Evolutionary conservation across 2,329 filamentous ascomycete species (phyloP).

Genomic region (Botrytis paeoniae): DNA sequence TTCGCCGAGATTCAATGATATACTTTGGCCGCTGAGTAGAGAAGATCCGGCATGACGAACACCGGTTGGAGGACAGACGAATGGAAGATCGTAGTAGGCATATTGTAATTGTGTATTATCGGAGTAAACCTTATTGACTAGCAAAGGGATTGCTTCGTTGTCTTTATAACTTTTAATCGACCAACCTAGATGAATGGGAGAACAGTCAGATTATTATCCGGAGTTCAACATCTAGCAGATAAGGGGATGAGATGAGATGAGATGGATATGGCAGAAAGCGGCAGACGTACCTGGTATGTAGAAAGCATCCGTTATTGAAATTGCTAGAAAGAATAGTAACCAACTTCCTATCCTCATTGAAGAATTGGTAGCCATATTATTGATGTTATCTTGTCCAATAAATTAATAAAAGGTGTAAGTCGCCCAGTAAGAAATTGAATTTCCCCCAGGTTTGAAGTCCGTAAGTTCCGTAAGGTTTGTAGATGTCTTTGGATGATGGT

Average conservation of each 20-base stretch:
- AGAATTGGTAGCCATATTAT: slow-evolving; percentile 28
- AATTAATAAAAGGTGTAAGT: slow-evolving; percentile 6
- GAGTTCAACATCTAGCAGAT: not conserved
- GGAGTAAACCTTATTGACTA: slow-evolving; percentile 89
- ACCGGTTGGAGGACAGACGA: slow-evolving; percentile 77
- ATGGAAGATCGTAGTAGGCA: slow-evolving; percentile 84
- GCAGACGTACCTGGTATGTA: slow-evolving; percentile 73
- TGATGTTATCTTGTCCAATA: slow-evolving; percentile 23
- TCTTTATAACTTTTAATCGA: slow-evolving; percentile 78
- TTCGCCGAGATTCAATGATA: slow-evolving; percentile 82
- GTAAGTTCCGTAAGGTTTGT: not conserved
- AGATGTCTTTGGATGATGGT: not conserved
- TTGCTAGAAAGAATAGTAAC: slow-evolving; percentile 46
- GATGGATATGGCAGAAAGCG: not conserved
- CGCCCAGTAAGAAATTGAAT: not conserved
- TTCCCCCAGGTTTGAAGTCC: not conserved
- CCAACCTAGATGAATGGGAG: slow-evolving; percentile 56
- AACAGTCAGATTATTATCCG: not conserved
- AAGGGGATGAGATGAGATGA: not conserved
- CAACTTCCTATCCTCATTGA: slow-evolving; percentile 42
- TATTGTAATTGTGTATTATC: slow-evolving; percentile 88
- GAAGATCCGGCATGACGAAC: slow-evolving; percentile 61
- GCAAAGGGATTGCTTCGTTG: slow-evolving; percentile 74
- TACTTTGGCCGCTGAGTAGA: slow-evolving; percentile 71
- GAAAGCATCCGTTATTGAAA: slow-evolving; percentile 62